Evolutionary conservation across 345 rosid species (phyloP), one percentile per base, ranked within the genome.

Genomic region (Boechera stricta): DNA sequence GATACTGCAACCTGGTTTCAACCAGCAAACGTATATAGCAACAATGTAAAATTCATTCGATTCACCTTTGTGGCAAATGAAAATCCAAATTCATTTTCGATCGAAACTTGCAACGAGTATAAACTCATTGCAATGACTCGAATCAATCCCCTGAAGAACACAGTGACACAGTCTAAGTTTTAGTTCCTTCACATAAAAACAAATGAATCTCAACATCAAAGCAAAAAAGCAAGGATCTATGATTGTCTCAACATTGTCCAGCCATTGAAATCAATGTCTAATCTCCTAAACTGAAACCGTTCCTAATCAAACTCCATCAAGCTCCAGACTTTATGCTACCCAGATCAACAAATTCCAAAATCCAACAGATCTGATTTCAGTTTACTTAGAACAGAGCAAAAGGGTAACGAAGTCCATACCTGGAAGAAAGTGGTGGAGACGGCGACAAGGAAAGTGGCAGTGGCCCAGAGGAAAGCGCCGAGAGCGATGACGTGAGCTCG

Each of bases 401-500:
- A 44, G 4, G 7, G 26, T 7, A 10, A 61, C 15, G 53, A 18
- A 67, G 45, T 38, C 35, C 3, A 28, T 21, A 90, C 92, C 88
- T 90, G 92, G 6, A 83, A 78, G 74, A 86, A 88, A 18, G 87
- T 85, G 60, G 87, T 80, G 77, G 88, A 88, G 15, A 88, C 5
- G 41, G 89, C 91, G 45, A 90, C 92, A 41, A 85, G 88, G 61
- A 90, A 84, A 31, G 95, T 90, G 2, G 92, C 91, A 3, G 83
- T 74, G 18, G 95, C 85, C 95, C 91, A 88, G 2, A 90, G 88
- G 35, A 86, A 84, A 58, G 92, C 91, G 2, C 92, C 95, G 21
- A 86, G 79, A 69, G 92, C 84, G 77, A 90, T 88, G 59, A 90
- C 91, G 64, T 84, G 88, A 51, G 91, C 86, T 29, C 95, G 87